Evolutionary conservation across 257 asterid genomes (phyloP), one percentile per base, ranked within the genome.

Genomic region (Parsonsia alboflavescens): DNA sequence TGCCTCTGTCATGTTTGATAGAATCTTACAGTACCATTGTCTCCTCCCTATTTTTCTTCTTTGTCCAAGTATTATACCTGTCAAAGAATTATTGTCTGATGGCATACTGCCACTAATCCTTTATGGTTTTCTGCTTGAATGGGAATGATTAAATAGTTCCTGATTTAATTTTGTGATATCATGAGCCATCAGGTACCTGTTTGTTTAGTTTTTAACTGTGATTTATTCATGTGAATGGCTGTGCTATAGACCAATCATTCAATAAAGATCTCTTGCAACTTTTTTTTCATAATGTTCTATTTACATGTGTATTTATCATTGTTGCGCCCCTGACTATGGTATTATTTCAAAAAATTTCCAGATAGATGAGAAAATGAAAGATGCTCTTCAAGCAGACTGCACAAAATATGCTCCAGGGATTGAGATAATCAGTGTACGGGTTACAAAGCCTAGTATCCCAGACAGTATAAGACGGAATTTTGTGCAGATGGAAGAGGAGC

Each of bases 351-450:
- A 30, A 72, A 56, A 59, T 59, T 82, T 84, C 73, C 90, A 95
- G 99, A 92, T 95, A 58, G 99, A 92, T 79, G 99, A 95, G 46
- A 90, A 89, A 85, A 95, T 92, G 99, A 95, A 89, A 87, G 99
- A 95, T 81, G 92, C 97, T 59, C 99, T 95, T 89, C 99, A 95
- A 84, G 87, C 90, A 0, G 99, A 95, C 82, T 95, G 99, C 90
- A 95, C 99, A 68, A 91, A 91, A 36, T 95, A 95, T 85, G 99
- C 99, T 28, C 98, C 99, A 9, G 99, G 99, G 70, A 95, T 95
- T 79, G 98, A 95, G 85, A 90, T 95, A 79, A 79, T 95, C 61
- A 92, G 96, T 59, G 98, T 95, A 66, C 99, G 99, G 76, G 96
- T 95, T 78, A 92, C 98, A 48, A 95, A 95, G 75, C 99, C 99